Conservation (phyloP, 208 protist species). For the Leishmania gerbilli region DNA sequence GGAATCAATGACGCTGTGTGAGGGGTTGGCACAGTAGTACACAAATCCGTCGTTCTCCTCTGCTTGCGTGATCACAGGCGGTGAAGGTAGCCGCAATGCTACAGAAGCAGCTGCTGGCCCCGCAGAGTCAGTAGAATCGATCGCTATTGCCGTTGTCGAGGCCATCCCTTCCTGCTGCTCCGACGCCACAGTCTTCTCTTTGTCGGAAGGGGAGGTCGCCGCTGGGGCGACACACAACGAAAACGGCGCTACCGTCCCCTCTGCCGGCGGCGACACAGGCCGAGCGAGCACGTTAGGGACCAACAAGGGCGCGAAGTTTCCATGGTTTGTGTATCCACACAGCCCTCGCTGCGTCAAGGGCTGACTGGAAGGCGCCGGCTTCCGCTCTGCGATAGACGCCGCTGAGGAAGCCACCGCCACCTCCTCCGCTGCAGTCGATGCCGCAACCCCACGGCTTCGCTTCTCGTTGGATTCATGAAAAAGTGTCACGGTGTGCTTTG, state of each 20-base stretch:
- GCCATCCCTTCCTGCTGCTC: neutral
- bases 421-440: neutral
- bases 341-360: neutral
- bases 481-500: slow-evolving; percentile 8
- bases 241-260: neutral
- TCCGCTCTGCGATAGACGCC: neutral
- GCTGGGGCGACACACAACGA: neutral
- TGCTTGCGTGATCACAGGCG: slow-evolving; percentile 23
- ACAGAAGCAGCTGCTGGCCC: neutral
- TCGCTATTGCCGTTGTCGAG: neutral
- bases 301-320: neutral
- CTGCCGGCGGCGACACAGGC: neutral
- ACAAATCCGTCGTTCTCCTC: slow-evolving; percentile 56
- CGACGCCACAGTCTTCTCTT: neutral
- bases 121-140: neutral
- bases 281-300: slow-evolving; percentile 8
- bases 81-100: neutral
- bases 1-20: slow-evolving; percentile 9
- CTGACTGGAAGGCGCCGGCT: neutral
- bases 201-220: neutral
- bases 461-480: slow-evolving; percentile 2
- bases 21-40: slow-evolving; percentile 81
- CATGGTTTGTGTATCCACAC: slow-evolving; percentile 15
- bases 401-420: neutral
- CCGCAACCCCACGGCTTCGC: too few species aligned